Base-by-base conservation (phyloP, 2,329 filamentous ascomycete genomes). In the Emericellopsis atlantica region DNA sequence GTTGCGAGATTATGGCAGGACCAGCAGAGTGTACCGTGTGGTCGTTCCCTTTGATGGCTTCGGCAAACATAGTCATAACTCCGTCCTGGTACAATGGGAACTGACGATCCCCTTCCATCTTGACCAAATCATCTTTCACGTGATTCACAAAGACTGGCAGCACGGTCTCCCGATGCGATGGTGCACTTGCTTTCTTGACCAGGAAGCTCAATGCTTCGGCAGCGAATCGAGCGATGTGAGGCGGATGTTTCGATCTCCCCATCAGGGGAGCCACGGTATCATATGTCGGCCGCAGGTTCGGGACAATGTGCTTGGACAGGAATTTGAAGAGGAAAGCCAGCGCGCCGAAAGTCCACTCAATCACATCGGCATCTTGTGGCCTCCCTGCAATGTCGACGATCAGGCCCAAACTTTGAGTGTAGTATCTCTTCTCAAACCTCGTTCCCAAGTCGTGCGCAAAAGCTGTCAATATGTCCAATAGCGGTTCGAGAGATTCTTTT, bases 271-370 rank as follows among this genome's bases (percentile, higher is more conserved):
- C 75, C 66, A 98, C 78, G 40, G 92, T 76, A 53, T 86, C 76
- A 55, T 87, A 89, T 2, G 93, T 81, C 37, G 90, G 87, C 46
- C 84, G 72, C 46, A 98, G 64, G 54, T 98, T 85, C 4, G 87
- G 82, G 0, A 92, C 84, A 18, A 98, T 64, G 1, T 96, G 72
- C 47, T 86, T 80, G 2, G 88, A 93, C 5, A 98, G 74, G 55
- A 96, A 96, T 57, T 98, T 98, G 74, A 98, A 95, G 33, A 96
- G 70, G 70, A 93, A 98, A 36, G 92, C 88, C 42, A 98, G 69
- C 50, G 86, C 89, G 11, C 82, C 87, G 62, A 98, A 98, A 39
- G 86, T 90, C 89, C 90, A 96, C 64, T 98, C 92, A 39, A 96
- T 85, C n/a, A 93, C 88, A 47, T 89, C 85, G 22, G 85, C 80